A percentile compares a stretch with the other conserved stretches of the same genome.
phyloP scores from a whole-genome alignment of 768 basidiomycete species.

The Lactifluus hygrophoroides region DNA sequence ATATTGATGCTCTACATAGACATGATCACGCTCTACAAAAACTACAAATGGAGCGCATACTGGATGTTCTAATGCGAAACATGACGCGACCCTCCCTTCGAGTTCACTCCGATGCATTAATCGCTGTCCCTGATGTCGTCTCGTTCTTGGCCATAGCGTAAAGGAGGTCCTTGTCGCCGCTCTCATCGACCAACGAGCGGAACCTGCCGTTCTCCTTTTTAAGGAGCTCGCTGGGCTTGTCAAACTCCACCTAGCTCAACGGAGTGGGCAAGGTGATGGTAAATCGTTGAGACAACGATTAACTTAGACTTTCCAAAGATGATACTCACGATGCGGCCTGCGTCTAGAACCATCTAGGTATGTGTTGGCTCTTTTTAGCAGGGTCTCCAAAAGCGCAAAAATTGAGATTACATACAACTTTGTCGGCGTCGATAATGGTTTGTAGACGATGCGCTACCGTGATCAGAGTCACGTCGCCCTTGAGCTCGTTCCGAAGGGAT shows the following conservation, averaged over 20 bases:
- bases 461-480: constrained; percentile 39
- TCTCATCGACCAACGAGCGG: constrained; percentile 33
- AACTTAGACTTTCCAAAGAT: no score
- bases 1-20: no score
- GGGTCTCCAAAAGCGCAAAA: neutral
- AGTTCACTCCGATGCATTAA: neutral
- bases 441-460: constrained; percentile 52
- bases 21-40: no score
- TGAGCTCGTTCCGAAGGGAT: constrained; percentile 41
- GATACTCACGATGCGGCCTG: constrained; percentile 32
- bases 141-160: constrained; percentile 23
- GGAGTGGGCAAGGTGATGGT: neutral
- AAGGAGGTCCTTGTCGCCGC: constrained; percentile 32
- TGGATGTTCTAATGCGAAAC: no score
- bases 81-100: no score
- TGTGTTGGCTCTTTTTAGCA: no score
- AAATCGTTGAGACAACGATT: neutral
- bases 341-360: constrained; percentile 36
- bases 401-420: constrained; percentile 32
- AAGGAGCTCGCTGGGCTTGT: constrained; percentile 36
- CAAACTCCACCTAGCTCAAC: constrained; percentile 34
- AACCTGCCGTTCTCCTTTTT: constrained; percentile 29
- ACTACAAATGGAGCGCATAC: no score
- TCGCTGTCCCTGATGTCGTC: neutral
- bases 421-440: constrained; percentile 56